phyloP scores from a whole-genome alignment of 139 green algal genomes.

The Trebouxia sp. region DNA sequence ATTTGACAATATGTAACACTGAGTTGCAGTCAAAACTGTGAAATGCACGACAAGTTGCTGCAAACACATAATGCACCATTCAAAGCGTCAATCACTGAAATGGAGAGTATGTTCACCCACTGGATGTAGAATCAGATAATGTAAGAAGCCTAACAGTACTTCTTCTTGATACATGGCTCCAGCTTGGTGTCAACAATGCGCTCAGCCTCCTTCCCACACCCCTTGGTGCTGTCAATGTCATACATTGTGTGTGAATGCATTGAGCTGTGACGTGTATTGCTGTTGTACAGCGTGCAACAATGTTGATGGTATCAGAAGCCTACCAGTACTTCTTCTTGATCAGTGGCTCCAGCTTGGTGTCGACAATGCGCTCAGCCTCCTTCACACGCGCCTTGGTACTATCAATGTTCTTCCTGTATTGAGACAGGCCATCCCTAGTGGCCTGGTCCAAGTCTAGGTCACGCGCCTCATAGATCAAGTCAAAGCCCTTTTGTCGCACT shows the following conservation, averaged over 20 bases:
- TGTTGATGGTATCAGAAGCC: constrained; percentile 18
- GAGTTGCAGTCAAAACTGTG: too few relatives aligned
- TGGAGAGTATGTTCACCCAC: too few relatives aligned
- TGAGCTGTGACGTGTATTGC: too few relatives aligned
- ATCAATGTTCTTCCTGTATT: constrained; percentile 55
- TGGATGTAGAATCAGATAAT: too few relatives aligned
- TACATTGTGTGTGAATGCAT: too few relatives aligned
- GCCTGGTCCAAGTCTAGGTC: constrained; percentile 81
- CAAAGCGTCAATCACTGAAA: too few relatives aligned
- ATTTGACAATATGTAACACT: too few relatives aligned
- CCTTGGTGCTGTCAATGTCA: constrained; percentile 69
- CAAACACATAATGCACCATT: too few relatives aligned
- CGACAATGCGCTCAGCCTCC: constrained; percentile 76
- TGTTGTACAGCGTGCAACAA: too few relatives aligned
- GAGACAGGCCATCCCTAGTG: constrained; percentile 73
- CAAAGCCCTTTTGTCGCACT: constrained; percentile 65
- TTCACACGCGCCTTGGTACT: constrained; percentile 75
- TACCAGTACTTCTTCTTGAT: constrained; percentile 92
- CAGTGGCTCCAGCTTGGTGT: constrained; percentile 62
- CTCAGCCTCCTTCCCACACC: constrained; percentile 73
- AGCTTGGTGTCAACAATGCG: constrained; percentile 79
- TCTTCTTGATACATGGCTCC: constrained; percentile 72
- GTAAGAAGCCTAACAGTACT: constrained; percentile 77
- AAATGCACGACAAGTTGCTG: too few relatives aligned
- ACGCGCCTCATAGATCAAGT: constrained; percentile 95